Evolutionary conservation across 2,329 filamentous ascomycete species (phyloP).

Genomic region (Scolecobasidium constrictum): DNA sequence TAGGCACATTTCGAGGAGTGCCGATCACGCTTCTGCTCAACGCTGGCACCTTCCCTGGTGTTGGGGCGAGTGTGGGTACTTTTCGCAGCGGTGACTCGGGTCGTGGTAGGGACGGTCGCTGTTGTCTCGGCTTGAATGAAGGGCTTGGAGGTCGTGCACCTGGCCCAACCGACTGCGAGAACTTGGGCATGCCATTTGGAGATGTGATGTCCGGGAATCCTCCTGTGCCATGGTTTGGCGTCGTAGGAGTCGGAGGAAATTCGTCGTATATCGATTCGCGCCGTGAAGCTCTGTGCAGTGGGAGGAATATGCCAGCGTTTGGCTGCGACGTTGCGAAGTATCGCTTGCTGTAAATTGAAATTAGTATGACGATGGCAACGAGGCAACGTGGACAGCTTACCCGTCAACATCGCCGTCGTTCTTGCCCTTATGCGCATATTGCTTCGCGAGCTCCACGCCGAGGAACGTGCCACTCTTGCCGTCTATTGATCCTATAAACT

Average conservation of each 20-base stretch:
- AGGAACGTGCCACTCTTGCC: constrained; percentile 89
- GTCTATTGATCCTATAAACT: constrained; percentile 75
- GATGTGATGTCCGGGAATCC: constrained; percentile 39
- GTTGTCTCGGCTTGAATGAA: constrained; percentile 51
- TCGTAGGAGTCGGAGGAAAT: constrained; percentile 57
- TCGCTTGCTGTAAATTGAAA: constrained; percentile 29
- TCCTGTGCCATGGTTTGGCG: constrained; percentile 51
- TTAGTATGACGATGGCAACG: too few relatives aligned
- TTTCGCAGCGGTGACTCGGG: constrained; percentile 77
- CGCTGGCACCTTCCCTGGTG: constrained; percentile 46
- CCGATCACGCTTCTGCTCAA: constrained; percentile 44
- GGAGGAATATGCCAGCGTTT: constrained; percentile 88
- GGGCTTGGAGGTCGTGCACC: constrained; percentile 59
- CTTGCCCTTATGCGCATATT: constrained; percentile 77
- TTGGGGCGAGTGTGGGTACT: constrained; percentile 43
- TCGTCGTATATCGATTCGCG: constrained; percentile 48
- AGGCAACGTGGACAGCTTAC: constrained; percentile 43
- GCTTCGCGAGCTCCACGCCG: constrained; percentile 75
- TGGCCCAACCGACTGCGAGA: constrained; percentile 80
- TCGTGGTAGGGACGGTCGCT: constrained; percentile 69
- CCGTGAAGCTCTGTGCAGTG: constrained; percentile 66
- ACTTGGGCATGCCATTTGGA: constrained; percentile 59
- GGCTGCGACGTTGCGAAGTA: constrained; percentile 76
- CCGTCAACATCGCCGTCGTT: constrained; percentile 95
- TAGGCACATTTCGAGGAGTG: constrained; percentile 47